Evolutionary conservation across 2,329 filamentous ascomycete genomes (phyloP).

Genomic region (Curvularia eragrostidis): DNA sequence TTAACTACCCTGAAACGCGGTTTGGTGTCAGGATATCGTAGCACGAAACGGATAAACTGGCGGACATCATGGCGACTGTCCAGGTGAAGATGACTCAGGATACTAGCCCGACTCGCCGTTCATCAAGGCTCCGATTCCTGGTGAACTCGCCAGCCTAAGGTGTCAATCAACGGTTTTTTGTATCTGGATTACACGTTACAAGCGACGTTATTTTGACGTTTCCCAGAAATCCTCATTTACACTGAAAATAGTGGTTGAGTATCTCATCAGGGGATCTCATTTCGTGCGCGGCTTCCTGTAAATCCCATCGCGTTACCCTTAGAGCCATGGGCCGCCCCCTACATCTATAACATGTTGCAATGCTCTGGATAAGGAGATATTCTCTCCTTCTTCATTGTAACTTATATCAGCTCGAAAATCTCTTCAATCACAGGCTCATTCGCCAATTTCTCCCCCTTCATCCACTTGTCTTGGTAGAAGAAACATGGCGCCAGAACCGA

Average conservation of each 20-base stretch:
- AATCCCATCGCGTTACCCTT: neutral
- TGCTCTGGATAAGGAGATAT: neutral
- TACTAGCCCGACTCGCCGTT: too few relatives aligned
- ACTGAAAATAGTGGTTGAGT: neutral
- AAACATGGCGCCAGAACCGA: neutral
- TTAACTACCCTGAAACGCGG: too few relatives aligned
- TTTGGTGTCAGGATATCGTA: too few relatives aligned
- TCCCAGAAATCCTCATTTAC: neutral
- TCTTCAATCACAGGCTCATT: neutral
- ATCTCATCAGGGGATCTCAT: neutral
- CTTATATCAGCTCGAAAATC: neutral
- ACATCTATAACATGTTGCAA: neutral
- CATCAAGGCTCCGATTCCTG: neutral
- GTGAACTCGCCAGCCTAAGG: neutral
- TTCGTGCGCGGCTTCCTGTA: neutral
- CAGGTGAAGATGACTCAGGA: too few relatives aligned
- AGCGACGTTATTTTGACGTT: neutral
- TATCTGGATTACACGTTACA: neutral
- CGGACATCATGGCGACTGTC: too few relatives aligned
- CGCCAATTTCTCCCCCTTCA: neutral
- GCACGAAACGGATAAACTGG: too few relatives aligned
- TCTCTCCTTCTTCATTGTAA: neutral
- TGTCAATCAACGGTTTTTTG: neutral
- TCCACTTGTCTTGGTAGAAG: conserved; percentile 1
- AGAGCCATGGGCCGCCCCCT: neutral